A percentile compares a stretch with the other conserved stretches of the same genome.
phyloP scores from a whole-genome alignment of 768 basidiomycete species.

The Tephrocybe sp. region DNA sequence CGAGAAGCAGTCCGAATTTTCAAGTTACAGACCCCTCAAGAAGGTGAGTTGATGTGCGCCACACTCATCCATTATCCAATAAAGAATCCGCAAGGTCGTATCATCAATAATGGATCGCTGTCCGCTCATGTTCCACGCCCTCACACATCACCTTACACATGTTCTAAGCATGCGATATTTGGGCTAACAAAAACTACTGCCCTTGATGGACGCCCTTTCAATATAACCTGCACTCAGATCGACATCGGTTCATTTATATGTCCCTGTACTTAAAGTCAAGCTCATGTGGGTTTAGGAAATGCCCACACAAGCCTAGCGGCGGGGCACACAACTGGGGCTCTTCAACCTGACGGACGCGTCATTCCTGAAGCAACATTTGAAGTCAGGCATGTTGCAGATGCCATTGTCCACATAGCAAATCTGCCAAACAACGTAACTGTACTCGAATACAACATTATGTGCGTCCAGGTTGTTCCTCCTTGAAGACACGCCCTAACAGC shows the following conservation, averaged over 20 bases:
- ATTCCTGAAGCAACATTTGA: conserved; percentile 67
- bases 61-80: not conserved
- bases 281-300: conserved; percentile 48
- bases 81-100: conserved; percentile 47
- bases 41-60: conserved; percentile 45
- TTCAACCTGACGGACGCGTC: conserved; percentile 68
- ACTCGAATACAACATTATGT: conserved; percentile 77
- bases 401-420: conserved; percentile 69
- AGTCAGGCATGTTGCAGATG: conserved; percentile 67
- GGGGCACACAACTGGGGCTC: conserved; percentile 45
- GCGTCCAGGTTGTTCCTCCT: conserved; percentile 25
- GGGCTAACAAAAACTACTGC: conserved; percentile 77
- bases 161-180: conserved; percentile 77
- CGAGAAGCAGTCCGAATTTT: conserved; percentile 73
- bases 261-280: no score
- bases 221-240: conserved; percentile 79
- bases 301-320: conserved; percentile 63
- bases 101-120: conserved; percentile 87
- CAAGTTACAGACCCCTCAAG: conserved; percentile 70
- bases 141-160: conserved; percentile 62
- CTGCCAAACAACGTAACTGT: conserved; percentile 72
- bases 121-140: conserved; percentile 73
- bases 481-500: not conserved
- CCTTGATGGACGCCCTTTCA: conserved; percentile 72
- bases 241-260: no score